Conservation (phyloP, 2,329 filamentous ascomycete species). For the Penicillium sp. region DNA sequence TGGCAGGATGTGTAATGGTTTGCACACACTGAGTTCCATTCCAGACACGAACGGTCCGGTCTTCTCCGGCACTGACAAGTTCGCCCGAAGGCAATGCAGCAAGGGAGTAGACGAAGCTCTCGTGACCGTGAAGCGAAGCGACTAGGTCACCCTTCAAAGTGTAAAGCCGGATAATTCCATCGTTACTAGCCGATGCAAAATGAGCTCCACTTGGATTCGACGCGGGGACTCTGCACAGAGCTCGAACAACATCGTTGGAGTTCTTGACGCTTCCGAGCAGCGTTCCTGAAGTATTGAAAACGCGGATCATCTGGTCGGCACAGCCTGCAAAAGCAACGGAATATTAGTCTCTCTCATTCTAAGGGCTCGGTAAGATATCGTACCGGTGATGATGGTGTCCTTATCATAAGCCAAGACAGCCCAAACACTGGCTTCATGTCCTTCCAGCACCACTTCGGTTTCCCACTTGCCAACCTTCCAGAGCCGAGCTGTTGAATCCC, state of each 20-base stretch:
- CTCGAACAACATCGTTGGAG: slow-evolving; percentile 80
- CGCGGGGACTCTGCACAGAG: slow-evolving; percentile 76
- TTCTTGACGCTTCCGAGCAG: slow-evolving; percentile 65
- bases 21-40: slow-evolving; percentile 78
- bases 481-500: slow-evolving; percentile 84
- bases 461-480: slow-evolving; percentile 90
- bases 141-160: slow-evolving; percentile 75
- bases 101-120: slow-evolving; percentile 91
- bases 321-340: slow-evolving; percentile 54
- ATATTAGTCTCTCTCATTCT: neutral
- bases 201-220: slow-evolving; percentile 79
- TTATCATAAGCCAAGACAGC: slow-evolving; percentile 82
- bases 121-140: slow-evolving; percentile 79
- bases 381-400: slow-evolving; percentile 73
- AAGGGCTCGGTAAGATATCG: slow-evolving; percentile 1
- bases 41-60: slow-evolving; percentile 92
- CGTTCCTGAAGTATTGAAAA: slow-evolving; percentile 69
- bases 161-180: slow-evolving; percentile 85
- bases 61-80: slow-evolving; percentile 86
- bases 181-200: slow-evolving; percentile 94
- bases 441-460: slow-evolving; percentile 66
- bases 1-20: slow-evolving; percentile 94
- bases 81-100: slow-evolving; percentile 77
- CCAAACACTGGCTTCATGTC: slow-evolving; percentile 84
- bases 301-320: slow-evolving; percentile 83